A percentile compares a stretch with the other conserved stretches of the same genome.
These are phyloP conservation scores for Phytopythium chamaehyphon DNA, from an alignment of 352 stramenopile genomes.

Conservation along the genomic window DNA sequence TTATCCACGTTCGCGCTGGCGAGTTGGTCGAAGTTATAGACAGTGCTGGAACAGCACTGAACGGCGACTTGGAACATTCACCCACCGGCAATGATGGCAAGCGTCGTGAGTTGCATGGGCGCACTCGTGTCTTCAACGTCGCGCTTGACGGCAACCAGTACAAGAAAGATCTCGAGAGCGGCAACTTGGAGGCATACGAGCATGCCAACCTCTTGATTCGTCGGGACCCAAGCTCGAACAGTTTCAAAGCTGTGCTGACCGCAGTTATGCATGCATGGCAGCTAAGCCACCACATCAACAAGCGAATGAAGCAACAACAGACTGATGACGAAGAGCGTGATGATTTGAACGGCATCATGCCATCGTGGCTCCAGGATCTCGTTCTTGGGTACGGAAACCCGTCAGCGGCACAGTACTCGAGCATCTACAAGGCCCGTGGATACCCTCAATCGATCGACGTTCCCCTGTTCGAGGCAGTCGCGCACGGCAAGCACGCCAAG, in stretches of 20 bases:
- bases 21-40: conserved; percentile 87
- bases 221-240: conserved; percentile 87
- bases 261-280: conserved; percentile 55
- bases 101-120: conserved; percentile 21
- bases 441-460: conserved; percentile 26
- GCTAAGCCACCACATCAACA: conserved; percentile 14
- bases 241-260: conserved; percentile 94
- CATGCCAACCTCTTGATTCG: conserved; percentile 94
- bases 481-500: conserved; percentile 42
- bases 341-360: conserved; percentile 43
- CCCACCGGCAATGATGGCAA: background rate
- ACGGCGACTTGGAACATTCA: conserved; percentile 20
- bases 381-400: conserved; percentile 93
- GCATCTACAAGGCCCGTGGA: conserved; percentile 41
- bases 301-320: conserved; percentile 4
- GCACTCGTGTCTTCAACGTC: conserved; percentile 87
- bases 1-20: conserved; percentile 70
- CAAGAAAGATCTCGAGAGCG: conserved; percentile 80
- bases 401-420: conserved; percentile 68
- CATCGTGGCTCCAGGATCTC: conserved; percentile 93
- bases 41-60: conserved; percentile 57
- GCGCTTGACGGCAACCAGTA: conserved; percentile 93
- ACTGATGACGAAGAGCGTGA: background rate
- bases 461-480: conserved; percentile 38
- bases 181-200: conserved; percentile 67